Evolutionary conservation across 768 basidiomycete genomes (phyloP).

Genomic region (Suillus placidus): DNA sequence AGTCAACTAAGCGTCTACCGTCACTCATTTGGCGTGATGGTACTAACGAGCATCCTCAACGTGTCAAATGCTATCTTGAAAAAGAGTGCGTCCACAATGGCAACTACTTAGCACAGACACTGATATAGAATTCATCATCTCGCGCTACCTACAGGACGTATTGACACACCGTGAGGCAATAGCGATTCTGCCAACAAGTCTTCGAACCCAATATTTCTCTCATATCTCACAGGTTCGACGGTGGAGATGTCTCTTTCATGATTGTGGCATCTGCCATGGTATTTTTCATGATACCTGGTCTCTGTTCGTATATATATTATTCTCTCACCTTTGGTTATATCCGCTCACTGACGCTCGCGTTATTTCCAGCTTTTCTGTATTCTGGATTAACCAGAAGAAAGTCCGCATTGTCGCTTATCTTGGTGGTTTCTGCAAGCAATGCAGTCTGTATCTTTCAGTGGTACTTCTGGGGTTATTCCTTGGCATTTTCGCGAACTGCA

Average conservation of each 20-base stretch:
- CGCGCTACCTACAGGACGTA: conserved; percentile 15
- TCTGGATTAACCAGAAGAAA: conserved; percentile 76
- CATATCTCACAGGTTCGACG: conserved; percentile 54
- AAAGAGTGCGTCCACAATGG: conserved; percentile 18
- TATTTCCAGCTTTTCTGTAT: conserved; percentile 63
- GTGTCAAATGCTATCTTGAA: not conserved
- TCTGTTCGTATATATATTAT: conserved; percentile 45
- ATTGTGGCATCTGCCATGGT: conserved; percentile 72
- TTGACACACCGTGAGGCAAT: conserved; percentile 27
- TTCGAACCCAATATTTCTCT: conserved; percentile 12
- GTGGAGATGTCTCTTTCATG: conserved; percentile 74
- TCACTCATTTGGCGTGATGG: conserved; percentile 13
- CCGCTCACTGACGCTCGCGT: conserved; percentile 5
- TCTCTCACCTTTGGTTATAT: conserved; percentile 10
- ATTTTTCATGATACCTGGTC: conserved; percentile 76
- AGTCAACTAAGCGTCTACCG: not conserved
- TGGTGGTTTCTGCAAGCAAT: conserved; percentile 73
- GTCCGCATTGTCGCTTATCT: conserved; percentile 68
- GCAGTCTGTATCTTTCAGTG: conserved; percentile 80
- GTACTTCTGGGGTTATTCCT: conserved; percentile 83
- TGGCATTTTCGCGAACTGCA: conserved; percentile 79
- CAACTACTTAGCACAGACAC: not conserved
- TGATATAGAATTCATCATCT: conserved; percentile 14
- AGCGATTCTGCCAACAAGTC: not conserved
- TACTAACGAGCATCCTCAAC: not conserved